Percentiles rank a stretch among this genome's conserved stretches.
Conservation (phyloP, 2,329 filamentous ascomycete genomes). For the Hymenoscyphus albidus region DNA sequence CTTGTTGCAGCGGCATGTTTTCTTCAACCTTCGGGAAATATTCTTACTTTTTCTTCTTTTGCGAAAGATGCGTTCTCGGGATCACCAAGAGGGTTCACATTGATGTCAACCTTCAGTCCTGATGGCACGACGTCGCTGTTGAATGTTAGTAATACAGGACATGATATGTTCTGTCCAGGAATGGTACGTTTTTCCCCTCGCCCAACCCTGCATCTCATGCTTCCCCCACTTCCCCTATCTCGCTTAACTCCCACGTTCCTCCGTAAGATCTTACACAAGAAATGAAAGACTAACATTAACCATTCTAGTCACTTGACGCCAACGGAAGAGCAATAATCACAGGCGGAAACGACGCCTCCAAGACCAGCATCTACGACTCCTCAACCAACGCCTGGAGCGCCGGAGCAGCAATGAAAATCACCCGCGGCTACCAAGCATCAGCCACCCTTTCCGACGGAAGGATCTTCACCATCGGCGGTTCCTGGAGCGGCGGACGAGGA, state of each 20-base stretch:
- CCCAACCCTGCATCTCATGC: neutral
- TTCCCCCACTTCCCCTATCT: slow-evolving; percentile 6
- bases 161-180: slow-evolving; percentile 57
- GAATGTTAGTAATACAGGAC: slow-evolving; percentile 40
- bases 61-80: slow-evolving; percentile 9
- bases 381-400: slow-evolving; percentile 35
- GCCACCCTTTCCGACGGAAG: slow-evolving; percentile 49
- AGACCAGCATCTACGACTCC: slow-evolving; percentile 44
- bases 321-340: slow-evolving; percentile 49
- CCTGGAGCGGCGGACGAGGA: slow-evolving; percentile 46
- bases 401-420: slow-evolving; percentile 43
- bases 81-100: slow-evolving; percentile 29
- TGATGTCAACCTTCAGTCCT: slow-evolving; percentile 35
- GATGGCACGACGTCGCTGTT: slow-evolving; percentile 25
- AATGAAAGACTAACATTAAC: neutral
- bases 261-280: too few species aligned
- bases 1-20: slow-evolving; percentile 21
- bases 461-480: slow-evolving; percentile 55
- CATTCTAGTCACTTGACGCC: slow-evolving; percentile 29
- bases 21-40: slow-evolving; percentile 16
- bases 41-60: slow-evolving; percentile 20
- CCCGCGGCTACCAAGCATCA: slow-evolving; percentile 51
- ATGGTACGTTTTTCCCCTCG: slow-evolving; percentile 39
- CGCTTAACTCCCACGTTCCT: neutral
- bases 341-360: slow-evolving; percentile 47